Evolutionary conservation across 164 flowering plant species (phyloP).

Genomic region (Aristolochia fimbriata): DNA sequence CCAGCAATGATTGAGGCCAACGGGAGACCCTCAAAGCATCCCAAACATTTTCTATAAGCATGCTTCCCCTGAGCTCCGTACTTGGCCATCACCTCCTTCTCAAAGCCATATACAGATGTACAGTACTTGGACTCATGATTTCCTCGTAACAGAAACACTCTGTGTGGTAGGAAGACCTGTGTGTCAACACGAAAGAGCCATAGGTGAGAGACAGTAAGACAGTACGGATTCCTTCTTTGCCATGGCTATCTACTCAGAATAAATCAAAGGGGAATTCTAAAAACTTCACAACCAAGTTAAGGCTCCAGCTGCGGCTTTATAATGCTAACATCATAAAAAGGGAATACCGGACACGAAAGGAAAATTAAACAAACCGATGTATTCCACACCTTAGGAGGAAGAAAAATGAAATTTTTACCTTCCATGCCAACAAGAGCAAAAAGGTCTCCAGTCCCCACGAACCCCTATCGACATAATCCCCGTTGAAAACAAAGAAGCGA

Average conservation of each 20-base stretch:
- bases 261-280: no score
- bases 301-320: no score
- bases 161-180: conserved; percentile 72
- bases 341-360: no score
- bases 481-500: conserved; percentile 77
- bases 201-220: background rate
- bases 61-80: conserved; percentile 81
- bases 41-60: conserved; percentile 83
- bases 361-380: no score
- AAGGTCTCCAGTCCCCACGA: conserved; percentile 98
- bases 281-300: no score
- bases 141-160: conserved; percentile 85
- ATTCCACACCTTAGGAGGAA: background rate
- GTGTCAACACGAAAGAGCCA: background rate
- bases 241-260: no score
- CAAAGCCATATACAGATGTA: conserved; percentile 97
- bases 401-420: conserved; percentile 29
- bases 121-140: conserved; percentile 97
- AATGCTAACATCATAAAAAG: no score
- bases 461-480: conserved; percentile 95
- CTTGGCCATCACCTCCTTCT: conserved; percentile 78
- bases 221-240: no score
- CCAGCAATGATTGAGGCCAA: conserved; percentile 81
- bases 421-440: conserved; percentile 75
- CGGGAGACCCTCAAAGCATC: conserved; percentile 95